Evolutionary conservation across 108 stramenopile genomes (phyloP).

Genomic region (Nannochloropsis oceanica): DNA sequence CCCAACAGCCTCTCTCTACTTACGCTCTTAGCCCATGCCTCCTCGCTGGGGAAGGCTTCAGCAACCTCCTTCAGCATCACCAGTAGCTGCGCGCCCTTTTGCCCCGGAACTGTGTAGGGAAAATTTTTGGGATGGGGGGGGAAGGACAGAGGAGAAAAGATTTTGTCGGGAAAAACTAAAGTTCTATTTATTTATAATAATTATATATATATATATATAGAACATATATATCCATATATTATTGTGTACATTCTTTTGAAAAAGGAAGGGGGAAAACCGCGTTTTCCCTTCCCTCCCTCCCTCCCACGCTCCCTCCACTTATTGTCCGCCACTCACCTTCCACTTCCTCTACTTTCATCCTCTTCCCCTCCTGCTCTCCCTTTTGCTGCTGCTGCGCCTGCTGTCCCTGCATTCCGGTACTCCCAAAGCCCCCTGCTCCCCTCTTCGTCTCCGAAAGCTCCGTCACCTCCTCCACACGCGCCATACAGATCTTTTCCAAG

Average conservation of each 20-base stretch:
- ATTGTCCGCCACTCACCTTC: background rate
- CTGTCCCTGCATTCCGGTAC: slow-evolving; percentile 51
- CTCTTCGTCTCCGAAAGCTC: slow-evolving; percentile 56
- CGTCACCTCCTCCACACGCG: slow-evolving; percentile 45
- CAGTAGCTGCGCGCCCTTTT: background rate
- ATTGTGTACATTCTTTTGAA: too few relatives aligned
- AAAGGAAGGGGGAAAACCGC: too few relatives aligned
- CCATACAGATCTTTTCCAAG: slow-evolving; percentile 77
- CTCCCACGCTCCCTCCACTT: background rate
- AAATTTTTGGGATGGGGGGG: background rate
- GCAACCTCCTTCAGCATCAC: background rate
- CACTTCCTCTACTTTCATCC: background rate
- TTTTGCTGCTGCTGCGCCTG: background rate
- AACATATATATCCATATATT: too few relatives aligned
- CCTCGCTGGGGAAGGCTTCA: background rate
- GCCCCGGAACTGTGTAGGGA: background rate
- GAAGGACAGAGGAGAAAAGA: background rate
- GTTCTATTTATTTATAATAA: too few relatives aligned
- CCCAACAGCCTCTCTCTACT: too few relatives aligned
- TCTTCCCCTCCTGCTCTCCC: background rate
- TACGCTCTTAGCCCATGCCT: background rate
- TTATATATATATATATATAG: too few relatives aligned
- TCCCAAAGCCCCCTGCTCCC: slow-evolving; percentile 75
- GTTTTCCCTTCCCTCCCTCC: too few relatives aligned
- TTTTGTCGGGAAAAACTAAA: too few relatives aligned